phyloP scores from a whole-genome alignment of 2,329 filamentous ascomycete species.

The Cytospora schulzeri region DNA sequence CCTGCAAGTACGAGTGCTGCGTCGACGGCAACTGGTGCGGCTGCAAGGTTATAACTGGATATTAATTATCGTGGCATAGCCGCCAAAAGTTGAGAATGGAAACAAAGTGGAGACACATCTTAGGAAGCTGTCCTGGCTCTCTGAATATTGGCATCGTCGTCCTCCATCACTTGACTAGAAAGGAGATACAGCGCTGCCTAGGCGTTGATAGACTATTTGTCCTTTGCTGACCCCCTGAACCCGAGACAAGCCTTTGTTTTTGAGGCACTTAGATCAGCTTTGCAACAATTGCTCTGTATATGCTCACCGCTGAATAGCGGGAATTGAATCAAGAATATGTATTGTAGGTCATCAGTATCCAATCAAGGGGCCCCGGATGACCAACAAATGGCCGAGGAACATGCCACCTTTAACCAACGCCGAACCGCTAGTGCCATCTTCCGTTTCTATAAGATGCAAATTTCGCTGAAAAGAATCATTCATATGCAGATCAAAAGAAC shows the following conservation, averaged over 20 bases:
- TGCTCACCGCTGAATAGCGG: neutral
- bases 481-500: constrained; percentile 42
- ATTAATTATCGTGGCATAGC: too few species aligned
- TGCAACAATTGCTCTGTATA: neutral
- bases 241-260: too few species aligned
- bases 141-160: too few species aligned
- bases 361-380: neutral
- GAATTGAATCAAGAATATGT: neutral
- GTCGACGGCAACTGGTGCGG: constrained; percentile 17
- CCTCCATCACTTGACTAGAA: too few species aligned
- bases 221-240: too few species aligned
- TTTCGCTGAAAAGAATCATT: neutral
- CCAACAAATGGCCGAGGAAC: too few species aligned
- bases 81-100: too few species aligned
- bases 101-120: too few species aligned
- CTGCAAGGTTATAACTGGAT: neutral
- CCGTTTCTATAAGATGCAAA: neutral
- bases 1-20: constrained; percentile 14
- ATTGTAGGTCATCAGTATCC: neutral
- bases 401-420: neutral
- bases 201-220: too few species aligned
- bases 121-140: too few species aligned
- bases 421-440: neutral
- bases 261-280: too few species aligned
- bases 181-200: too few species aligned